These are phyloP conservation scores for Caryopteris hybrid DNA, from an alignment of 305 asterid genomes.

Conservation along the genomic window DNA sequence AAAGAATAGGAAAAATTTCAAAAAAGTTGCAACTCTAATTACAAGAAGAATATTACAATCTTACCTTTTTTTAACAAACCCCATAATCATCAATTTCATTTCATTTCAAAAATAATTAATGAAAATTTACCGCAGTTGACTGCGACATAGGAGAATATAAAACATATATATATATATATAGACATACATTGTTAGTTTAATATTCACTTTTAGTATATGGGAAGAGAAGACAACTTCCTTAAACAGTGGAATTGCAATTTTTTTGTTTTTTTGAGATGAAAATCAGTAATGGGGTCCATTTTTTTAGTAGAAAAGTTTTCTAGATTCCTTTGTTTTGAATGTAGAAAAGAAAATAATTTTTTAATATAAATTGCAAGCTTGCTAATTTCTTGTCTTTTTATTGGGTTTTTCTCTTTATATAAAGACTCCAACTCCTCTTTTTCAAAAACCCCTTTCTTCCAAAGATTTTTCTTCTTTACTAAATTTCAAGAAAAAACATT, in stretches of 20 bases:
- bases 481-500: constrained; percentile 9
- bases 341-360: too few species aligned
- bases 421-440: constrained; percentile 5
- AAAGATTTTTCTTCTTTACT: background rate
- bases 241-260: constrained; percentile 7
- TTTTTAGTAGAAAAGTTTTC: constrained; percentile 26
- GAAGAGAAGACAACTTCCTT: constrained; percentile 36
- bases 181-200: background rate
- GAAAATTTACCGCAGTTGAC: constrained; percentile 30
- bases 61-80: constrained; percentile 34
- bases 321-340: constrained; percentile 43
- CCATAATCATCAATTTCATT: constrained; percentile 21
- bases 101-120: constrained; percentile 22
- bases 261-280: background rate
- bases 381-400: constrained; percentile 15
- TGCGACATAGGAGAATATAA: background rate
- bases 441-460: constrained; percentile 27
- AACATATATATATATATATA: background rate
- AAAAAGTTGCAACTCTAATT: background rate
- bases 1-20: background rate
- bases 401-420: constrained; percentile 22
- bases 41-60: too few species aligned
- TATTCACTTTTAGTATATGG: constrained; percentile 9
- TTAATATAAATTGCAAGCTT: background rate
- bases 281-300: constrained; percentile 15